Evolutionary conservation across 2,329 filamentous ascomycete species (phyloP).

Genomic region (Endoconidiophora laricicola): DNA sequence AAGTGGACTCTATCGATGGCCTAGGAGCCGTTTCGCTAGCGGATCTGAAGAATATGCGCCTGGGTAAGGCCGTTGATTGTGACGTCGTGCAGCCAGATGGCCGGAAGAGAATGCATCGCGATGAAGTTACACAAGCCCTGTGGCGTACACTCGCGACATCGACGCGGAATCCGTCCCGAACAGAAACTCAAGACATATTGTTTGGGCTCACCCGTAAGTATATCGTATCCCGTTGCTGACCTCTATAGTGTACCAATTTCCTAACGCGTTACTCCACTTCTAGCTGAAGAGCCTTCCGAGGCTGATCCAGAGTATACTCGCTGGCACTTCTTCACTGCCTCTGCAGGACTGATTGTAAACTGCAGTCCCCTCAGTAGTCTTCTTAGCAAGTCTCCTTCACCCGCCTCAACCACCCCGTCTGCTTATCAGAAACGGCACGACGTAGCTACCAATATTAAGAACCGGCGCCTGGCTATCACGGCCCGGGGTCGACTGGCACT

Average conservation of each 20-base stretch:
- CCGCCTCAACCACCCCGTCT: constrained; percentile 3
- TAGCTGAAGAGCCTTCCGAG: constrained; percentile 4
- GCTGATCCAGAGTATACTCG: constrained; percentile 8
- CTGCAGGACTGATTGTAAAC: constrained; percentile 4
- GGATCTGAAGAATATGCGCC: constrained; percentile 1
- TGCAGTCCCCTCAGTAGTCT: constrained; percentile 5
- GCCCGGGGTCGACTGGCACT: constrained; percentile 6
- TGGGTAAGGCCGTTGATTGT: constrained; percentile 4
- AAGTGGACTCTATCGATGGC: constrained; percentile 9
- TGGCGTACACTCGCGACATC: constrained; percentile 8
- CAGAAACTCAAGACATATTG: constrained; percentile 9
- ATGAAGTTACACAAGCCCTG: constrained; percentile 5
- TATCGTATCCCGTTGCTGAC: neutral
- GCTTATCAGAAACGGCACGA: neutral
- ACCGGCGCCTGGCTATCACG: constrained; percentile 10
- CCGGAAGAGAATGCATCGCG: neutral
- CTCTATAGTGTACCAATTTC: neutral
- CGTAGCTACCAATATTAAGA: neutral
- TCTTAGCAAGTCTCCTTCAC: neutral
- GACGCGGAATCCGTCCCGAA: neutral
- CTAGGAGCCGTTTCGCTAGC: constrained; percentile 9
- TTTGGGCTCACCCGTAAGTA: constrained; percentile 8
- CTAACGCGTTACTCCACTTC: neutral
- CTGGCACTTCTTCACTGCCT: constrained; percentile 8
- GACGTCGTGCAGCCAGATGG: constrained; percentile 3